Percentiles rank a stretch among this genome's conserved stretches.
Conservation (phyloP, 2,329 filamentous ascomycete genomes). For the Emmonsia crescens region DNA sequence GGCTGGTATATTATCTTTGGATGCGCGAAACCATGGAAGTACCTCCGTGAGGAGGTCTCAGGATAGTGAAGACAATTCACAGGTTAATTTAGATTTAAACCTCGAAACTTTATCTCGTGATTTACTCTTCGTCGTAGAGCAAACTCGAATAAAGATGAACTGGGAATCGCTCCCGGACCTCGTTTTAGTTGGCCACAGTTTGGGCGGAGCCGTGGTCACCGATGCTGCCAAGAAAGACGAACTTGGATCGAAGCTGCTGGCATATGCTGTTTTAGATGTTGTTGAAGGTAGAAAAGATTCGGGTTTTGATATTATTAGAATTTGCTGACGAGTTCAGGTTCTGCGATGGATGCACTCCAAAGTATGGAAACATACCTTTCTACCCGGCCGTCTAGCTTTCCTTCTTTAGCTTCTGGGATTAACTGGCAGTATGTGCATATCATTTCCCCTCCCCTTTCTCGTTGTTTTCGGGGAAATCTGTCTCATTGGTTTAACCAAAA, state of each 20-base stretch:
- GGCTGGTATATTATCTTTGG: constrained; percentile 73
- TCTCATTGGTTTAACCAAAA: background rate
- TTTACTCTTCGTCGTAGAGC: constrained; percentile 56
- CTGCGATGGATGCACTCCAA: constrained; percentile 84
- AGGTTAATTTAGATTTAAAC: constrained; percentile 51
- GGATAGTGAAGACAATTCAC: constrained; percentile 19
- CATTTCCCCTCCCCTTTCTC: background rate
- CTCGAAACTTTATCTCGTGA: constrained; percentile 64
- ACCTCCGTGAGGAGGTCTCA: constrained; percentile 34
- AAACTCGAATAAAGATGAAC: constrained; percentile 55
- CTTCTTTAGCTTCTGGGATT: constrained; percentile 66
- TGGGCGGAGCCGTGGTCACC: constrained; percentile 85
- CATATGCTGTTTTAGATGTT: constrained; percentile 84
- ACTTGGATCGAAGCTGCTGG: constrained; percentile 60
- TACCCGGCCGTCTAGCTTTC: constrained; percentile 66
- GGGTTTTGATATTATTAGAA: background rate
- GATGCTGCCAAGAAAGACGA: constrained; percentile 60
- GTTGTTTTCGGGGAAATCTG: background rate
- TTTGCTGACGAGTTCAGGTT: constrained; percentile 39
- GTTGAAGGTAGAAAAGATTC: constrained; percentile 54
- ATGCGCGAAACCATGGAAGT: constrained; percentile 77
- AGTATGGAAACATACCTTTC: constrained; percentile 90
- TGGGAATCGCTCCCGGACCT: constrained; percentile 66
- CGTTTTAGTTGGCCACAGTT: constrained; percentile 79
- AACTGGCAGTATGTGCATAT: constrained; percentile 63